Evolutionary conservation across 192 early-diverging fungal species (phyloP).

Genomic region (Umbelopsis vinacea): DNA sequence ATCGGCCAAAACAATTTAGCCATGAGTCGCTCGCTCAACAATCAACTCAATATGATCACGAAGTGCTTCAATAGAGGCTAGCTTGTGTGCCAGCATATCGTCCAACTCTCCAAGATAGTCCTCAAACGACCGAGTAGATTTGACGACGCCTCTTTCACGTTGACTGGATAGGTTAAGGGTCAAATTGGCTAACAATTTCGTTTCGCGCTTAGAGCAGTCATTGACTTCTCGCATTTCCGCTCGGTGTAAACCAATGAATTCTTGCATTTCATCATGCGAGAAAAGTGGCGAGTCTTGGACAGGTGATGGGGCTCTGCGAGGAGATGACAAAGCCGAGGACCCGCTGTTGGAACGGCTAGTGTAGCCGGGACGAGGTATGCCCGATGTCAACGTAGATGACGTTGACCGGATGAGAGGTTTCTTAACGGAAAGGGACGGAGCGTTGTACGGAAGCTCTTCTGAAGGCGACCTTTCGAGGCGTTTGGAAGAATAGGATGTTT

Average conservation of each 20-base stretch:
- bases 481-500: constrained; percentile 1
- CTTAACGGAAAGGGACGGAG: background rate
- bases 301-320: background rate
- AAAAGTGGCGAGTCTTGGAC: constrained; percentile 14
- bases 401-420: constrained; percentile 7
- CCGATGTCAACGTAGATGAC: constrained; percentile 2
- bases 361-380: constrained; percentile 4
- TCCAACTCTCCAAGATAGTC: background rate
- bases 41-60: constrained; percentile 16
- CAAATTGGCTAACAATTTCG: constrained; percentile 64
- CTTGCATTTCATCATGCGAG: constrained; percentile 52
- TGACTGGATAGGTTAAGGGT: constrained; percentile 54
- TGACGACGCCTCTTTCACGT: background rate
- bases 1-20: constrained; percentile 13
- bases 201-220: constrained; percentile 69
- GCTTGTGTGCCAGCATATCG: constrained; percentile 6
- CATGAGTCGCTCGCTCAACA: background rate
- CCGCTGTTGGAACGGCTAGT: constrained; percentile 6
- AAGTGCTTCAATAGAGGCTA: constrained; percentile 13
- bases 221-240: constrained; percentile 64
- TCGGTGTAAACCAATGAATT: constrained; percentile 68
- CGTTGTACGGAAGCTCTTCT: background rate
- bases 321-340: background rate
- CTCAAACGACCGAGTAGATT: background rate
- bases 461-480: background rate